phyloP scores from a whole-genome alignment of 2,329 filamentous ascomycete species.

The Aspergillus jensenii region DNA sequence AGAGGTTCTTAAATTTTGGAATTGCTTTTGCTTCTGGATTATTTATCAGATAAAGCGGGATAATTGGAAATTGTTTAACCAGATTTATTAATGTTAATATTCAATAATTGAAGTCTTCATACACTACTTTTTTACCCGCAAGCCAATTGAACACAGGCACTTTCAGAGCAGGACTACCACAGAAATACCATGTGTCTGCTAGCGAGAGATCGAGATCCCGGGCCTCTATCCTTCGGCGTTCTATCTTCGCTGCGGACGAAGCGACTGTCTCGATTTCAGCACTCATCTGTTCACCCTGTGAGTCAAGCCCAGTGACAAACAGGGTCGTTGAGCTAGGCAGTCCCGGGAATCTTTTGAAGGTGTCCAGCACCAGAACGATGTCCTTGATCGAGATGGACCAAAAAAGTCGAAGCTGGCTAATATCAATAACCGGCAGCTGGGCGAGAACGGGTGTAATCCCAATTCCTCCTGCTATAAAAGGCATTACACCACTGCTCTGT shows the following conservation, averaged over 20 bases:
- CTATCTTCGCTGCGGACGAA: conserved; percentile 32
- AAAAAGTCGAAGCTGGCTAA: conserved; percentile 55
- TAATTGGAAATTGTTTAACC: neutral
- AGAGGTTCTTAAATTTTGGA: neutral
- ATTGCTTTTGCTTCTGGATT: neutral
- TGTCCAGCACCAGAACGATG: conserved; percentile 60
- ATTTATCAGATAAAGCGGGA: neutral
- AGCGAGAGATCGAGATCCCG: conserved; percentile 45
- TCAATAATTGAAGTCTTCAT: conserved; percentile 61
- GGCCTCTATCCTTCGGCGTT: conserved; percentile 48
- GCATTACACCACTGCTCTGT: conserved; percentile 37
- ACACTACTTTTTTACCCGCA: conserved; percentile 54
- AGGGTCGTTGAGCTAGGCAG: conserved; percentile 57
- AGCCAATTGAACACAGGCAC: conserved; percentile 55
- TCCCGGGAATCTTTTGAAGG: conserved; percentile 53
- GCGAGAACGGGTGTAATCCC: conserved; percentile 81
- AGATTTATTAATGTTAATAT: neutral
- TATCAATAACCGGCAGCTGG: conserved; percentile 57
- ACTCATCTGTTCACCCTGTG: conserved; percentile 33
- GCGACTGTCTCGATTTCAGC: conserved; percentile 44
- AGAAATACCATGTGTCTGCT: conserved; percentile 58
- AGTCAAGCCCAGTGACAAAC: conserved; percentile 61
- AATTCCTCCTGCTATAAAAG: conserved; percentile 75
- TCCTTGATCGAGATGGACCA: conserved; percentile 69
- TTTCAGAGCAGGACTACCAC: conserved; percentile 54